Base-by-base conservation (phyloP, 768 basidiomycete species). In the Pisolithus marmoratus region DNA sequence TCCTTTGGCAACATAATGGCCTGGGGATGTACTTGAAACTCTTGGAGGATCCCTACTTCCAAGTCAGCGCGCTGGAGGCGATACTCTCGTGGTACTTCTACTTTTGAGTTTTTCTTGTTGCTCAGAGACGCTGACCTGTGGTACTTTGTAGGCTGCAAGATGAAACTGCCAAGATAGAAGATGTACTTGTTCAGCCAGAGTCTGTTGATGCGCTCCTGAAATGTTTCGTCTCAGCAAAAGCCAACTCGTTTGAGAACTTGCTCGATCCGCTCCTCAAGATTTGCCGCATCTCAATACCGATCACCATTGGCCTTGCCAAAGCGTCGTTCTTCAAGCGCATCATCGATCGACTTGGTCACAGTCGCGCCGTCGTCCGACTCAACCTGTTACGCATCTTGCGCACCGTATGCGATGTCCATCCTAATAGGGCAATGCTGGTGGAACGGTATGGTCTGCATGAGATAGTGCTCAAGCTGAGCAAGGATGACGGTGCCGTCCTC, bases 1-100 rank as follows among this genome's bases (percentile, higher is more conserved):
- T 94, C 42, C 72, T 97, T 51, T 95, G 95, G 95, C 90, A 95
- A 62, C 85, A 96, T 60, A 85, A 94, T 58, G 94, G 94, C n/a
- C 71, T 99, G 31, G 64, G 67, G 26, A 74, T 94, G 77, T 95
- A 94, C 61, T 66, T 91, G 53, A 80, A 78, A 57, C 76, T 94
- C 20, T 69, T 94, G 47, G 81, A 82, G 36, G 92, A 94, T 56
- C 87, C 89, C 1, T 94, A 92, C 69, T 94, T 93, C 76, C 90
- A 93, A 70, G 88, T 93, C 58, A 90, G 86, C 59, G 89, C 94
- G 9, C 68, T 98, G 52, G 96, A 99, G 63, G 83, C 94, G 7
- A 82, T 97, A 27, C 68, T 93, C 9, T 87, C 90, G 0, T 99
- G 95, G 94, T 91, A 56, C 5, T 11, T 9, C 6, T 38, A 5